These are phyloP conservation scores for Triadica sebifera DNA, from an alignment of 345 rosid species.

Conservation along the genomic window DNA sequence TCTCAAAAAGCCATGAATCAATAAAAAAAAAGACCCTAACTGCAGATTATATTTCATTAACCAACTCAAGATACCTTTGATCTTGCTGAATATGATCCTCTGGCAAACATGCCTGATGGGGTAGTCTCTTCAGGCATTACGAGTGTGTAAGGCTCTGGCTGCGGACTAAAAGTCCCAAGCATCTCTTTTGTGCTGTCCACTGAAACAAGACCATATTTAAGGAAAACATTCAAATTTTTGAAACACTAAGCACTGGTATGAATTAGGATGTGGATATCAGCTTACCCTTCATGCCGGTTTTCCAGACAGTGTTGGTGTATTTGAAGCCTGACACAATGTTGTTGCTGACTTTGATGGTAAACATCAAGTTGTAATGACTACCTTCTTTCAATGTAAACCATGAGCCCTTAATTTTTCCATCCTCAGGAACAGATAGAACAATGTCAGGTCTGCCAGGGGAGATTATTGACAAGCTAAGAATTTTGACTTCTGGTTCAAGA, in stretches of 20 bases:
- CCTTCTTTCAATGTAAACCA: slow-evolving; percentile 87
- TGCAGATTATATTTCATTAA: neutral
- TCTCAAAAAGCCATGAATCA: no score
- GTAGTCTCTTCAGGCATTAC: slow-evolving; percentile 66
- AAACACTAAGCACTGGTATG: neutral
- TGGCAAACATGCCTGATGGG: slow-evolving; percentile 70
- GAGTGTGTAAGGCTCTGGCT: slow-evolving; percentile 59
- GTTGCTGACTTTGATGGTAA: slow-evolving; percentile 70
- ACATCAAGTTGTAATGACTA: slow-evolving; percentile 55
- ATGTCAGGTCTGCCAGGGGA: slow-evolving; percentile 64
- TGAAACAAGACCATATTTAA: slow-evolving; percentile 23
- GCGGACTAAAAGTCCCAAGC: slow-evolving; percentile 84
- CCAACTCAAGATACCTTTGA: slow-evolving; percentile 44
- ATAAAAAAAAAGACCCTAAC: no score
- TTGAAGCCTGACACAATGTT: slow-evolving; percentile 89
- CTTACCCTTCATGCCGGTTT: slow-evolving; percentile 67
- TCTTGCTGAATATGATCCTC: slow-evolving; percentile 75
- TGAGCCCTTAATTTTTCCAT: slow-evolving; percentile 54
- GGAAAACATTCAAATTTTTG: slow-evolving; percentile 1
- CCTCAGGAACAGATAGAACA: slow-evolving; percentile 52
- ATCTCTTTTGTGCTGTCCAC: slow-evolving; percentile 69
- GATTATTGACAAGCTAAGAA: slow-evolving; percentile 54
- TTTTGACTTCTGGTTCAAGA: slow-evolving; percentile 71
- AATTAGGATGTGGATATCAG: neutral
- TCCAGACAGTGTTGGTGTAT: slow-evolving; percentile 79